Base-by-base conservation (phyloP, 1,284 basidiomycete species). In the Takashimella koratensis region DNA sequence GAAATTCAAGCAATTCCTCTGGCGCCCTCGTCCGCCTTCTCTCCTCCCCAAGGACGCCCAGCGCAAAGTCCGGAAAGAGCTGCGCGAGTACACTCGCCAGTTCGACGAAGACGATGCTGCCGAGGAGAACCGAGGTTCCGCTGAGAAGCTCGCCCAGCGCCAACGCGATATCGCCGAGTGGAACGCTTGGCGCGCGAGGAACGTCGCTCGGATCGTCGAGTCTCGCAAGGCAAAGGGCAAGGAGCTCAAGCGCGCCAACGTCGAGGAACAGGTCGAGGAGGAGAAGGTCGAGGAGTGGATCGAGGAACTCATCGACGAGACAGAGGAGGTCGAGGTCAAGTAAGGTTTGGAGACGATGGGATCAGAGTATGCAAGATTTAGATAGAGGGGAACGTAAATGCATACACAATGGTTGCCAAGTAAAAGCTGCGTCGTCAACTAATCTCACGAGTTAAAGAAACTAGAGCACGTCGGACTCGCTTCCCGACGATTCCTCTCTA, bases 41-140 rank as follows among this genome's bases (percentile, higher is more conserved):
- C 79, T 98, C 51, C 81, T 99, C 52, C 82, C 84, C 56, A 93
- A 89, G 74, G 92, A 97, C 54, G 85, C 92, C 60, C 93, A 97
- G 73, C 62, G 60, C 50, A 87, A 87, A 66, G 86, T 98, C 56
- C 84, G 91, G 61, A 88, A 87, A 76, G 96, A 93, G 73, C 81
- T 98, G 66, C 85, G 88, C 63, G 95, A 98, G 73, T 95, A 86
- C 80, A 90, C 90, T 66, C 85, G 90, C 25, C 78, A 81, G 44
- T 98, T 98, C 76, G 96, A 99, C 57, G 95, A 98, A 78, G 92
- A 95, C 70, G 96, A 99, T 73, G 89, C 91, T 43, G 86, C 90
- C 27, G 93, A 97, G 76, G 92, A 95, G 78, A 91, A 86, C 77
- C 90, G 88, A 68, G 88, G 95, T 64, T 92, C 88, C 59, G 90